Conservation (phyloP, 345 rosid genomes). For the thale cress (Arabidopsis thaliana) region DNA sequence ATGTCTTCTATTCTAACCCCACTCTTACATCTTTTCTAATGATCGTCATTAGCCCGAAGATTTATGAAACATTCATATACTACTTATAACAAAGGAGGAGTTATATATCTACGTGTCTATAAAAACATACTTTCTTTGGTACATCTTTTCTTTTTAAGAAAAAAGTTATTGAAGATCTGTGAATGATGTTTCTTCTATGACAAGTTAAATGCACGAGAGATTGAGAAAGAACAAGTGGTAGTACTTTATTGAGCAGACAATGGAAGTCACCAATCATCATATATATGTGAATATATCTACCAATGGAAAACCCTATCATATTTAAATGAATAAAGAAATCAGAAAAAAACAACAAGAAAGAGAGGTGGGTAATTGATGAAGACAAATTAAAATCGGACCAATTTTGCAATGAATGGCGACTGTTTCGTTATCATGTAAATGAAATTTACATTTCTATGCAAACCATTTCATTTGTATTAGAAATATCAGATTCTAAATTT, state of each 20-base stretch:
- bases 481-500: neutral
- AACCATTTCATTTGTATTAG: neutral
- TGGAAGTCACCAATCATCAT: conserved; percentile 38
- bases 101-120: neutral
- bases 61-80: too few species aligned
- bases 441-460: conserved; percentile 3
- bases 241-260: conserved; percentile 44
- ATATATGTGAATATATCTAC: neutral
- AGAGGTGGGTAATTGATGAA: neutral
- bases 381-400: neutral
- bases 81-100: neutral
- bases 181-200: conserved; percentile 41
- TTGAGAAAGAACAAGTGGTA: conserved; percentile 15
- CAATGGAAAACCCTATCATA: conserved; percentile 7
- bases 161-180: conserved; percentile 20
- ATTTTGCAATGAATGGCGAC: conserved; percentile 8
- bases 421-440: conserved; percentile 10
- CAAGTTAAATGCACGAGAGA: conserved; percentile 44
- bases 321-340: conserved; percentile 20
- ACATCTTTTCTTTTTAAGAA: conserved; percentile 10
- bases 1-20: conserved; percentile 22
- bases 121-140: conserved; percentile 8
- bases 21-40: conserved; percentile 16
- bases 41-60: neutral
- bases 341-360: conserved; percentile 17